These are phyloP conservation scores for Fragosphaeria purpurea DNA, from an alignment of 2,329 filamentous ascomycete species.

Conservation along the genomic window DNA sequence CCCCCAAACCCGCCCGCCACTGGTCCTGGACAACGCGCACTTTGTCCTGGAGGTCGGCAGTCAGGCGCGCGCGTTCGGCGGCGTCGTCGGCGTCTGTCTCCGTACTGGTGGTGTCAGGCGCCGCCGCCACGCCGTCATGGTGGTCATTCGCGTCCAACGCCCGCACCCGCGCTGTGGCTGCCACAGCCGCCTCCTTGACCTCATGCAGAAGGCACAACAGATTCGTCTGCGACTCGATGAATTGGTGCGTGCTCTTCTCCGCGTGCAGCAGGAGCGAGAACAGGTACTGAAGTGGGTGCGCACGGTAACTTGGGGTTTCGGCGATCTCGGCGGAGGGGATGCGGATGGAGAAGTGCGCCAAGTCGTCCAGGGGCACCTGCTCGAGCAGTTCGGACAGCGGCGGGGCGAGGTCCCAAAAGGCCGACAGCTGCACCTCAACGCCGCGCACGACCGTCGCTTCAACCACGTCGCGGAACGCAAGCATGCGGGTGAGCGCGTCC, in stretches of 20 bases:
- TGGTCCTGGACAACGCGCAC: slow-evolving; percentile 83
- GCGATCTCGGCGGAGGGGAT: slow-evolving; percentile 71
- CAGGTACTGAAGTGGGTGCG: slow-evolving; percentile 82
- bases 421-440: slow-evolving; percentile 82
- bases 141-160: slow-evolving; percentile 26
- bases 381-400: slow-evolving; percentile 68
- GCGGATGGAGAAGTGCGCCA: slow-evolving; percentile 56
- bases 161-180: slow-evolving; percentile 44
- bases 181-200: slow-evolving; percentile 69
- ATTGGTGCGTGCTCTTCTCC: slow-evolving; percentile 90
- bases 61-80: slow-evolving; percentile 62
- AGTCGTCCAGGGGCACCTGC: slow-evolving; percentile 53
- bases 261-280: slow-evolving; percentile 77
- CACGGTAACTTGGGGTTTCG: slow-evolving; percentile 74
- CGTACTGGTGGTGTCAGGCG: slow-evolving; percentile 14
- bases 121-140: slow-evolving; percentile 35
- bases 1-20: slow-evolving; percentile 80
- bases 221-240: slow-evolving; percentile 91
- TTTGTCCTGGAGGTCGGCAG: slow-evolving; percentile 85
- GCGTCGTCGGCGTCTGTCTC: slow-evolving; percentile 12
- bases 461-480: slow-evolving; percentile 68
- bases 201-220: slow-evolving; percentile 83
- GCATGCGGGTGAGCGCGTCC: slow-evolving; percentile 61
- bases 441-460: slow-evolving; percentile 79
- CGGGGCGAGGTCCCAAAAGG: slow-evolving; percentile 97